Evolutionary conservation across 352 stramenopile genomes (phyloP).

Genomic region (Phytophthora idaei): DNA sequence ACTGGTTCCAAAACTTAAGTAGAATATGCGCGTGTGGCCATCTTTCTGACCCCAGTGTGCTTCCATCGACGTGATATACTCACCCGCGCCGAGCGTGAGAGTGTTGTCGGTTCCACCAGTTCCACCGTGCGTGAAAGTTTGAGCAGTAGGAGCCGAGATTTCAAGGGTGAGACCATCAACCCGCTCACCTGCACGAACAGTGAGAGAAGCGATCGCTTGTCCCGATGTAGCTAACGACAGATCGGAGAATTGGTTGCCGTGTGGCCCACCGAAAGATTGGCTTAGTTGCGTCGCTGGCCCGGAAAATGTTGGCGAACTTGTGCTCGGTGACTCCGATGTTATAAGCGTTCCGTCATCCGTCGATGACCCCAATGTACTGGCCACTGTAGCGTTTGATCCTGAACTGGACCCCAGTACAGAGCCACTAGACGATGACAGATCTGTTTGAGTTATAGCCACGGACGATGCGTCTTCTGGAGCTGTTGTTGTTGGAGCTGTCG

Average conservation of each 20-base stretch:
- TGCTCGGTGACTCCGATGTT: no score
- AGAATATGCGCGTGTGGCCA: slow-evolving; percentile 26
- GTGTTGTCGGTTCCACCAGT: slow-evolving; percentile 18
- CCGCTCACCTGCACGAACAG: slow-evolving; percentile 20
- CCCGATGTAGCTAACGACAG: slow-evolving; percentile 27
- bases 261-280: slow-evolving; percentile 30
- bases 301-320: no score
- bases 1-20: slow-evolving; percentile 31
- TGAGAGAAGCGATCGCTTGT: slow-evolving; percentile 22
- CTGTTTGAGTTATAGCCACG: no score
- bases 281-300: slow-evolving; percentile 25
- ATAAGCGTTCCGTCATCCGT: no score
- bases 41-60: slow-evolving; percentile 31
- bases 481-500: no score
- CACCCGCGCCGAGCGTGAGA: slow-evolving; percentile 15
- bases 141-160: slow-evolving; percentile 13
- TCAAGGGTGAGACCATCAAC: slow-evolving; percentile 29
- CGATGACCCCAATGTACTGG: no score
- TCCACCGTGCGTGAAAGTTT: slow-evolving; percentile 28
- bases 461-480: background rate
- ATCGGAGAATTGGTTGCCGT: slow-evolving; percentile 34
- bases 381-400: no score
- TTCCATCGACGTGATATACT: slow-evolving; percentile 39
- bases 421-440: no score
- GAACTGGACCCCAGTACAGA: no score